Conservation (phyloP, 2,329 filamentous ascomycete species). For the Sporothrix brasiliensis region DNA sequence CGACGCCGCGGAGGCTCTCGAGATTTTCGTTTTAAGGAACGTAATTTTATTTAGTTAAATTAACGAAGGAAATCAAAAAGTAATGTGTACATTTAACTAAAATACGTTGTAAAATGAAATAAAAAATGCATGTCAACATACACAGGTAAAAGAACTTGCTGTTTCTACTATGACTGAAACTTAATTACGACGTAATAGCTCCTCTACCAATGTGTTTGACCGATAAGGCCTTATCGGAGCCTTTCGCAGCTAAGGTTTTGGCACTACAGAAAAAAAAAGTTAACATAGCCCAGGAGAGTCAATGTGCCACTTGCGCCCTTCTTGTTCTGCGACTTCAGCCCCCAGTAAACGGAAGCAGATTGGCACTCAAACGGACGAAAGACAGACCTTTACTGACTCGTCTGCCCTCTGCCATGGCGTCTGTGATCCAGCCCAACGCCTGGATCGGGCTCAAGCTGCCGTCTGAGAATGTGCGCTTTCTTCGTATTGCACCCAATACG, state of each 20-base stretch:
- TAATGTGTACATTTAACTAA: background rate
- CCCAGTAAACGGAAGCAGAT: background rate
- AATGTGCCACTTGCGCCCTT: background rate
- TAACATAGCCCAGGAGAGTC: background rate
- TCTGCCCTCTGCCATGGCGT: conserved; percentile 32
- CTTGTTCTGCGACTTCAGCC: background rate
- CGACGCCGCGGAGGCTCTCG: background rate
- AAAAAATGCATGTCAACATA: too few species aligned
- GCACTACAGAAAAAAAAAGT: conserved; percentile 26
- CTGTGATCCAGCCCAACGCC: conserved; percentile 57
- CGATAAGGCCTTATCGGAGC: conserved; percentile 26
- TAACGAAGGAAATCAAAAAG: conserved; percentile 22
- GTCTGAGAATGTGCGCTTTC: conserved; percentile 59
- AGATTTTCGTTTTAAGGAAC: conserved; percentile 3
- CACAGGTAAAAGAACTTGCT: too few species aligned
- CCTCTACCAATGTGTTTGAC: background rate
- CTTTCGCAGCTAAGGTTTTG: conserved; percentile 14
- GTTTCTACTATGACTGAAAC: too few species aligned
- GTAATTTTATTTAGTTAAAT: conserved; percentile 12
- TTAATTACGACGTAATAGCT: background rate
- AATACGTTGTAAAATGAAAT: too few species aligned
- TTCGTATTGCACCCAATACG: conserved; percentile 65
- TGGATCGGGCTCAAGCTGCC: conserved; percentile 65
- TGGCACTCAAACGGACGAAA: background rate
- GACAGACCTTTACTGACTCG: background rate